These are phyloP conservation scores for Saturnispora saitoi DNA, from an alignment of 805 yeast genomes.

Conservation along the genomic window DNA sequence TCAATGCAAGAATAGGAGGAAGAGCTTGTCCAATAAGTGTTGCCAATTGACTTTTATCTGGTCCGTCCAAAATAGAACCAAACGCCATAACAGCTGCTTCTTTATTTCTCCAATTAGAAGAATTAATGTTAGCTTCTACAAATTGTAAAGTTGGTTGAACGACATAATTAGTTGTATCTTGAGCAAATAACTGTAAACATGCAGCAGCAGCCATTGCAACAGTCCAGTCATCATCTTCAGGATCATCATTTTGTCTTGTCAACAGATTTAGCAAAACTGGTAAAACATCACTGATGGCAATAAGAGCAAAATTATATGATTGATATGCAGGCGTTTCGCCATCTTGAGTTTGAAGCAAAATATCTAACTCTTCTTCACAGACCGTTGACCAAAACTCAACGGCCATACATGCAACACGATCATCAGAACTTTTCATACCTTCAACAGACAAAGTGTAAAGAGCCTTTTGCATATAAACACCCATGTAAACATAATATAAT, in stretches of 20 bases:
- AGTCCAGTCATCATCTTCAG: slow-evolving; percentile 95
- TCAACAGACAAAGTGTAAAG: slow-evolving; percentile 79
- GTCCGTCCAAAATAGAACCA: slow-evolving; percentile 94
- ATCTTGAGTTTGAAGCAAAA: slow-evolving; percentile 59
- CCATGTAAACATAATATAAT: slow-evolving; percentile 81
- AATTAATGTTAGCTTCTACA: slow-evolving; percentile 64
- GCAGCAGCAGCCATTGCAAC: slow-evolving; percentile 99
- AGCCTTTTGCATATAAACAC: slow-evolving; percentile 95
- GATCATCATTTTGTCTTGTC: slow-evolving; percentile 85
- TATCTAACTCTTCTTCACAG: slow-evolving; percentile 93
- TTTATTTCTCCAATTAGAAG: slow-evolving; percentile 69
- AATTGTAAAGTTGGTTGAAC: slow-evolving; percentile 78
- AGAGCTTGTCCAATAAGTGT: slow-evolving; percentile 73
- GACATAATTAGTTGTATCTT: slow-evolving; percentile 76
- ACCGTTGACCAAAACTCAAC: slow-evolving; percentile 99
- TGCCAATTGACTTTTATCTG: slow-evolving; percentile 63
- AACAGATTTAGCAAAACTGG: slow-evolving; percentile 77
- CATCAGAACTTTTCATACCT: slow-evolving; percentile 82
- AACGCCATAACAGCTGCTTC: slow-evolving; percentile 99
- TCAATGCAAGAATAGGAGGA: slow-evolving; percentile 64
- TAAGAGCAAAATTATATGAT: slow-evolving; percentile 73
- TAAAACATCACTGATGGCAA: slow-evolving; percentile 75
- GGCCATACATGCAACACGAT: slow-evolving; percentile 93
- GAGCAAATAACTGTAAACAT: slow-evolving; percentile 89
- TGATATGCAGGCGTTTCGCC: slow-evolving; percentile 39